phyloP scores from a whole-genome alignment of 2,329 filamentous ascomycete genomes.

The Hypoxylon sp. region DNA sequence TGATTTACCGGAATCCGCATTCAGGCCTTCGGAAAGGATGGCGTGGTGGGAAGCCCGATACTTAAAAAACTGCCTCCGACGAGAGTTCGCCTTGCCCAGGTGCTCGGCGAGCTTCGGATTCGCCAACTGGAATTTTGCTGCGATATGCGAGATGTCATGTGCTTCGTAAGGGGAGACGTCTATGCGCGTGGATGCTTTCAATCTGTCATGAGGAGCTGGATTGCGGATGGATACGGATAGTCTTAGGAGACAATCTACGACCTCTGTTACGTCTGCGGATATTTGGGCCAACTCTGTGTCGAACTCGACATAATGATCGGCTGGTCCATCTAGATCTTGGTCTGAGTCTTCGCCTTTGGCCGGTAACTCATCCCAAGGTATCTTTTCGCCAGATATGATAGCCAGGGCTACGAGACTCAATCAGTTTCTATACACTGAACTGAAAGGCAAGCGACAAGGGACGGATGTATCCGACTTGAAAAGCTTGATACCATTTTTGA shows the following conservation, averaged over 20 bases:
- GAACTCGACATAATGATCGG: neutral
- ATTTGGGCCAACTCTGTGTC: neutral
- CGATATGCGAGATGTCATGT: neutral
- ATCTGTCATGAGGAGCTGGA: constrained; percentile 4
- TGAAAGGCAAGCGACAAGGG: neutral
- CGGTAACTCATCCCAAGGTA: neutral
- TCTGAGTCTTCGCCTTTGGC: neutral
- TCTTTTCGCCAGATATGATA: neutral
- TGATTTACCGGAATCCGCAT: neutral
- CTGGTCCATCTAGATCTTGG: neutral
- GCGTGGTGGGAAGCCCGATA: neutral
- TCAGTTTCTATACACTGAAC: neutral
- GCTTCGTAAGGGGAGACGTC: neutral
- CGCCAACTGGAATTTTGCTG: neutral
- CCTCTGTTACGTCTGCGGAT: neutral
- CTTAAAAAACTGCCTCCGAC: neutral
- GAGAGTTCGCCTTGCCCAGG: neutral
- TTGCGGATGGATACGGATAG: constrained; percentile 1
- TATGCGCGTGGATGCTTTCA: neutral
- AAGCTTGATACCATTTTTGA: neutral
- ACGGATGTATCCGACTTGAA: neutral
- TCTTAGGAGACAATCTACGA: neutral
- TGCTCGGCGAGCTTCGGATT: neutral
- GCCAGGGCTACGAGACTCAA: neutral
- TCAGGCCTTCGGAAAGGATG: neutral